Base-by-base conservation (phyloP, 257 asterid genomes). In the Plantago elongata region DNA sequence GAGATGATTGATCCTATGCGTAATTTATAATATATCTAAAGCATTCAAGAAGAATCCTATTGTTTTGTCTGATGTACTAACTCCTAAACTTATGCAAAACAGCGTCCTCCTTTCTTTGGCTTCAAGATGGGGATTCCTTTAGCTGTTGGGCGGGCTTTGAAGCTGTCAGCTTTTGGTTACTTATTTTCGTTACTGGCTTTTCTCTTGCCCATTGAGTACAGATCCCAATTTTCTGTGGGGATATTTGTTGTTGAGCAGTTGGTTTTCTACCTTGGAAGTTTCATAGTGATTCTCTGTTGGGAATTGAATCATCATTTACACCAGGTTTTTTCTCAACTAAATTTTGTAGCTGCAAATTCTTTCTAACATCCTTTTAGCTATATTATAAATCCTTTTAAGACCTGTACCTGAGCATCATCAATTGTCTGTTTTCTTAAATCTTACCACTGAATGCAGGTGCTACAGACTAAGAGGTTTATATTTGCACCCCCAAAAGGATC, bases 401-500 rank as follows among this genome's bases (percentile, higher is more conserved):
- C 14, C 58, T 18, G 10, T 17, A n/a, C 34, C 18, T 27, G 59
- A 2, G 13, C 10, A 5, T 54, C 14, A 11, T 27, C 6, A 12
- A 9, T 37, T 22, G 11, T 63, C 1, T 42, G 29, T 42, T 18
- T 14, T 10, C 22, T 59, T 8, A 17, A 45, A 54, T 51, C 29
- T 48, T 44, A 45, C n/a, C 42, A 62, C 49, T 67, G 71, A 63
- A 43, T 71, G 47, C 75, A 93, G 97, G 88, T 93, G 49, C 74
- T 89, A 29, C 93, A 86, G 48, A 85, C 97, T 16, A 93, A 87
- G 84, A 83, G 99, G 74, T 83, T 72, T 49, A 72, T 75, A 57
- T 89, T 93, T 83, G 96, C 99, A 27, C 97, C 96, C 17, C 90
- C 89, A 18, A 93, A 89, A 78, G 99, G 97, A 76, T 89, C 99